A percentile compares a stretch with the other conserved stretches of the same genome.
These are phyloP conservation scores for Rhododendron simsii DNA, from an alignment of 148 eudicot species.

Conservation along the genomic window DNA sequence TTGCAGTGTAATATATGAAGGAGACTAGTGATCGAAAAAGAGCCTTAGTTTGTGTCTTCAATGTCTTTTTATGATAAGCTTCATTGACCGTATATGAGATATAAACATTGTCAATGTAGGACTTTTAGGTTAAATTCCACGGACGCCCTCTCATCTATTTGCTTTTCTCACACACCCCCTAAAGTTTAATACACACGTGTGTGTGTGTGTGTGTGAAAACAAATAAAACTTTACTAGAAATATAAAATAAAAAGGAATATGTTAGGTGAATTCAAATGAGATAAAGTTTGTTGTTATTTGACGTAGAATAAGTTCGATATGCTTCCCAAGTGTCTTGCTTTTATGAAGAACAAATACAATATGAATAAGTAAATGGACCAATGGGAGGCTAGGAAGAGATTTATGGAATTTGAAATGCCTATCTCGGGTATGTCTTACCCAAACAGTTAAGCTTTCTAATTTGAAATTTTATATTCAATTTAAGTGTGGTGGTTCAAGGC, in stretches of 20 bases:
- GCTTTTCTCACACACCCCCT: no score
- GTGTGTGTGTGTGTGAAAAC: no score
- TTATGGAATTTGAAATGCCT: not conserved
- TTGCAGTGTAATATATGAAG: not conserved
- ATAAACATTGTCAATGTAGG: not conserved
- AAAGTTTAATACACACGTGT: no score
- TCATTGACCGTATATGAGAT: not conserved
- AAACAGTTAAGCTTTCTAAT: not conserved
- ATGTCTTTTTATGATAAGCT: not conserved
- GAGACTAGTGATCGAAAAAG: not conserved
- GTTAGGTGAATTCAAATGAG: no score
- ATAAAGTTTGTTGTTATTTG: no score
- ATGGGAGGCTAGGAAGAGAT: not conserved
- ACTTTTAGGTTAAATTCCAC: not conserved
- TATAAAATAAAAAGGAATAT: no score
- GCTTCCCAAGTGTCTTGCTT: not conserved
- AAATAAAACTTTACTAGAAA: no score
- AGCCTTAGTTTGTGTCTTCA: not conserved
- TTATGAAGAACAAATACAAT: not conserved
- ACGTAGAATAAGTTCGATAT: no score
- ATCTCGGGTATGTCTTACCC: not conserved
- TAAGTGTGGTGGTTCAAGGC: not conserved
- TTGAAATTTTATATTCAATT: not conserved
- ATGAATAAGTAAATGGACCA: not conserved
- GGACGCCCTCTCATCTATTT: no score